A percentile compares a stretch with the other conserved stretches of the same genome.
These are phyloP conservation scores for Nakazawaea sp. DNA, from an alignment of 805 yeast species.

Conservation along the genomic window DNA sequence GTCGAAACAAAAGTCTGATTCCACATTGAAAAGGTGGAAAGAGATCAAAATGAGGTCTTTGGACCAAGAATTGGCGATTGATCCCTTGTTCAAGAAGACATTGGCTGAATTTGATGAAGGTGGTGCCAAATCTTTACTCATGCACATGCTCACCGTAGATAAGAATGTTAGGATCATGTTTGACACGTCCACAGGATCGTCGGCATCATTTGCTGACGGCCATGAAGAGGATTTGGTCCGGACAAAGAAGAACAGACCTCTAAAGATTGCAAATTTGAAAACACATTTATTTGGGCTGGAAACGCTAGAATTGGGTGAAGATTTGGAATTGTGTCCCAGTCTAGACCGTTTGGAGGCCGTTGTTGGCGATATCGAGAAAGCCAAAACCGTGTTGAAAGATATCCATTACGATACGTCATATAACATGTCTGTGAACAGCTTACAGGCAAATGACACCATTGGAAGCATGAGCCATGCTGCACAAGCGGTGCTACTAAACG, in stretches of 20 bases:
- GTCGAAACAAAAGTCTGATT: slow-evolving; percentile 22
- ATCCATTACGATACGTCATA: slow-evolving; percentile 26
- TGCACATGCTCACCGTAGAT: slow-evolving; percentile 56
- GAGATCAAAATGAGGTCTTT: slow-evolving; percentile 44
- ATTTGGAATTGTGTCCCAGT: slow-evolving; percentile 54
- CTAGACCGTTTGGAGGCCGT: slow-evolving; percentile 49
- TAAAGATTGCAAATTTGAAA: slow-evolving; percentile 7
- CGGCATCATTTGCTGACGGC: slow-evolving; percentile 16
- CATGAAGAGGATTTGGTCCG: slow-evolving; percentile 2
- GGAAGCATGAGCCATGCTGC: slow-evolving; percentile 10
- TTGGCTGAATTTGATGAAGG: slow-evolving; percentile 79
- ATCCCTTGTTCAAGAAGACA: slow-evolving; percentile 70
- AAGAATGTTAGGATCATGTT: slow-evolving; percentile 50
- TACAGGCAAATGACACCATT: slow-evolving; percentile 1
- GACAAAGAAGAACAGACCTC: slow-evolving; percentile 10
- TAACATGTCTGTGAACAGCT: slow-evolving; percentile 10
- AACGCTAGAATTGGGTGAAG: slow-evolving; percentile 21
- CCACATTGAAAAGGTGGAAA: slow-evolving; percentile 47
- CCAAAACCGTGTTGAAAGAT: slow-evolving; percentile 36
- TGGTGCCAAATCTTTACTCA: slow-evolving; percentile 63
- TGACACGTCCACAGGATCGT: slow-evolving; percentile 41
- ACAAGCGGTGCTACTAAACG: slow-evolving; percentile 5
- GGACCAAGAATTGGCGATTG: slow-evolving; percentile 60
- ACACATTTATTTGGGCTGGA: neutral
- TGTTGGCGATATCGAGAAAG: slow-evolving; percentile 46